These are phyloP conservation scores for Dacryopinax spathularia DNA, from an alignment of 768 basidiomycete species.

Conservation along the genomic window DNA sequence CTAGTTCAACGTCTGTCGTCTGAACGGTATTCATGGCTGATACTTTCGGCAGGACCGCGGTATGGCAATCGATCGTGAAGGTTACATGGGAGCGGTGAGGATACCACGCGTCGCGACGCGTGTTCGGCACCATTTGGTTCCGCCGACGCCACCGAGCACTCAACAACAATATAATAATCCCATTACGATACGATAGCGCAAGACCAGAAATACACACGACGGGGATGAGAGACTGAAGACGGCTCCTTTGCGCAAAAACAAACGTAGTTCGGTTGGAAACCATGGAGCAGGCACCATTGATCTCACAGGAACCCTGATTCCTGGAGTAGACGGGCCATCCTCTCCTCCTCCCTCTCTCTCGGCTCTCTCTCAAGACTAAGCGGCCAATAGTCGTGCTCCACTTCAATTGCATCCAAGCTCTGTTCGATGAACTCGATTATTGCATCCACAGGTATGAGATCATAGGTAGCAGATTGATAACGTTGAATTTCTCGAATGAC, in stretches of 20 bases:
- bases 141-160: too few relatives aligned
- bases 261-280: too few relatives aligned
- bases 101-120: too few relatives aligned
- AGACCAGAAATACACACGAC: too few relatives aligned
- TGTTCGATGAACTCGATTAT: conserved; percentile 69
- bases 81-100: too few relatives aligned
- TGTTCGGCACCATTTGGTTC: too few relatives aligned
- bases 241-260: too few relatives aligned
- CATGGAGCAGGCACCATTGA: background rate
- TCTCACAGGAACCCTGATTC: conserved; percentile 72
- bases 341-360: conserved; percentile 88
- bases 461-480: conserved; percentile 86
- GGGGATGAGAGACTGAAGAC: too few relatives aligned
- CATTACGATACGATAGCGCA: too few relatives aligned
- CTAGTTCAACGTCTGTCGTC: conserved; percentile 23
- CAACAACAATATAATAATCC: too few relatives aligned
- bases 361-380: conserved; percentile 81
- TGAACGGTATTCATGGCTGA: background rate
- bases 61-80: too few relatives aligned
- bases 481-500: conserved; percentile 93
- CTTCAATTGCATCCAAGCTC: conserved; percentile 59
- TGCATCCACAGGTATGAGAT: conserved; percentile 51
- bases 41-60: too few relatives aligned
- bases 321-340: conserved; percentile 80
- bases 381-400: conserved; percentile 51